Percentiles rank a stretch among this genome's conserved stretches.
Conservation (phyloP, 75 land plant species). For the Pinus albicaulis region DNA sequence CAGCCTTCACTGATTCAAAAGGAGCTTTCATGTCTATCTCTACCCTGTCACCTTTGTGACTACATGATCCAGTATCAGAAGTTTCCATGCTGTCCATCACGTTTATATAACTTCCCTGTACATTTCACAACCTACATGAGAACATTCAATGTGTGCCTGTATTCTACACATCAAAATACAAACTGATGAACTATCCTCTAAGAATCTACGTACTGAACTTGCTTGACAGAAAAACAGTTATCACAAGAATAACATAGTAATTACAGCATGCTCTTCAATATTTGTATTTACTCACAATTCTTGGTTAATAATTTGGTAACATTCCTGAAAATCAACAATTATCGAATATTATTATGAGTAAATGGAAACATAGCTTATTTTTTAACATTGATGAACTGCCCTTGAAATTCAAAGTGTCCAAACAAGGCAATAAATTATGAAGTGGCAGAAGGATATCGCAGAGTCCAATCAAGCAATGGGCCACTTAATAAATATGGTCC, state of each 20-base stretch:
- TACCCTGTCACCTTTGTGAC: conserved; percentile 8
- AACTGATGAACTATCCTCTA: neutral
- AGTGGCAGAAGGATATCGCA: neutral
- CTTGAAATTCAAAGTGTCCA: neutral
- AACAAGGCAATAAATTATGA: neutral
- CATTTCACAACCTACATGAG: neutral
- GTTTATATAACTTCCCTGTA: neutral
- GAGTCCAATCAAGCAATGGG: neutral
- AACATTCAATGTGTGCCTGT: neutral
- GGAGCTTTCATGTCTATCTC: conserved; percentile 28
- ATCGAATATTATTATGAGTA: neutral
- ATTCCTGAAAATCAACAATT: neutral
- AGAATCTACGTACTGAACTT: neutral
- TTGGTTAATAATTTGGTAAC: neutral
- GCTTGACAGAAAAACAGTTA: neutral
- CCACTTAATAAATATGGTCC: neutral
- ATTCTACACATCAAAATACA: neutral
- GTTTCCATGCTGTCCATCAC: neutral
- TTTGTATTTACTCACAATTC: neutral
- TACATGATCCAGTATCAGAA: conserved; percentile 8
- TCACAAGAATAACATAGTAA: neutral
- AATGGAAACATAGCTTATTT: neutral
- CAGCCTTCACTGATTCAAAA: conserved; percentile 38
- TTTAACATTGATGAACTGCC: neutral
- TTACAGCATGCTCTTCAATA: neutral